Evolutionary conservation across 2,329 filamentous ascomycete genomes (phyloP), one percentile per base, ranked within the genome.

Genomic region (Hypoxylon sp.): DNA sequence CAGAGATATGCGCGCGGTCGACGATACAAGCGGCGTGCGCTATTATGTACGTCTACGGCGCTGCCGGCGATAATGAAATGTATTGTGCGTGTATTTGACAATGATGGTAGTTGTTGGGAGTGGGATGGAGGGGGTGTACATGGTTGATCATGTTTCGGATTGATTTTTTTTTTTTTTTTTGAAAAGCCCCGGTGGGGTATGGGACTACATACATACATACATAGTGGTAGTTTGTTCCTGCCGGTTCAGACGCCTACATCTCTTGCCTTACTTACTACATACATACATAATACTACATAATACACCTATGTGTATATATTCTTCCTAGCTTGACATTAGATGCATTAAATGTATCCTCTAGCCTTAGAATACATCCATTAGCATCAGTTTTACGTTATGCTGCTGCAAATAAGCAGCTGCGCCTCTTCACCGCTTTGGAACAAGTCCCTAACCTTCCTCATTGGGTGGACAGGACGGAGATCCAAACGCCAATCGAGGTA

Each of bases 401-500:
- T 42, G 47, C 59, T 63, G 64, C 53, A 55, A 58, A 58, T 63
- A 70, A 67, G 60, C 37, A 56, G 64, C 63, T 71, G 63, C 63
- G 65, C 68, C 68, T 29, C 59, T 64, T 64, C 62, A 69, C 68
- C 65, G 68, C 65, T 63, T 63, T 68, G n/a, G 24, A 33, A 54
- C 31, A 51, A 29, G 51, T 35, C 31, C 44, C 55, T 33, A 56
- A 53, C 51, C 53, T 65, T 65, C 65, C 53, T 58, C 14, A 66
- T 66, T 59, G 29, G 51, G 53, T 55, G 29, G 47, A 51, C 11
- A 31, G 46, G 31, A 42, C 31, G 42, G n/a, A 59, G 35, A 24
- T 44, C 39, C 39, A 37, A 14, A 37, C n/a, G n/a, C 35, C 14
- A 22, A 19, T 22, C 19, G 19, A 22, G 6, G 39, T 44, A 44